Evolutionary conservation across 805 yeast species (phyloP).

Genomic region (Candida tammaniensis): DNA sequence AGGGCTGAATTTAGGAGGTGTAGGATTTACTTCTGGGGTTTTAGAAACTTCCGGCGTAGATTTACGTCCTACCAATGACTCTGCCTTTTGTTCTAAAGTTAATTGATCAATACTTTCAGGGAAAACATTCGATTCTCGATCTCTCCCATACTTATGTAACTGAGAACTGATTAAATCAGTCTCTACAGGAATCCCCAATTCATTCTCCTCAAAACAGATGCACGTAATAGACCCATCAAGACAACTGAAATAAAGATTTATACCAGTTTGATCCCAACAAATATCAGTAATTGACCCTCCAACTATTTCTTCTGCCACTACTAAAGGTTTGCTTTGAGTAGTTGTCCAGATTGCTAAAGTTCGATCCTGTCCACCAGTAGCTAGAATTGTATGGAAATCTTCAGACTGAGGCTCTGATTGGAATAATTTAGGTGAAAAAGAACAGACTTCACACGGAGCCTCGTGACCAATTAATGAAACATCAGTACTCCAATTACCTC

Average conservation of each 20-base stretch:
- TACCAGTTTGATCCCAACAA: slow-evolving; percentile 85
- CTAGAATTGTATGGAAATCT: slow-evolving; percentile 68
- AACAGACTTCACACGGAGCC: slow-evolving; percentile 78
- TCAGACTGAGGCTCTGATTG: slow-evolving; percentile 22
- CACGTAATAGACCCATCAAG: slow-evolving; percentile 80
- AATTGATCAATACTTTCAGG: slow-evolving; percentile 87
- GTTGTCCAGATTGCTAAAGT: slow-evolving; percentile 89
- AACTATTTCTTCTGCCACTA: slow-evolving; percentile 74
- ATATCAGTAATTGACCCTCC: slow-evolving; percentile 82
- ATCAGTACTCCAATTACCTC: slow-evolving; percentile 80
- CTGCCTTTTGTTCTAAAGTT: slow-evolving; percentile 63
- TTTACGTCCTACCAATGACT: no score
- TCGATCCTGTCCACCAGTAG: slow-evolving; percentile 95
- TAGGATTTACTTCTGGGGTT: background rate
- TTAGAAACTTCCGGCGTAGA: background rate
- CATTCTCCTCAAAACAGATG: slow-evolving; percentile 59
- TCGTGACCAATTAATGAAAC: slow-evolving; percentile 79
- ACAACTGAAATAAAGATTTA: slow-evolving; percentile 68
- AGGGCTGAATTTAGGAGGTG: slow-evolving; percentile 4
- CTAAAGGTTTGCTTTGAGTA: slow-evolving; percentile 66
- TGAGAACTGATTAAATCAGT: slow-evolving; percentile 64
- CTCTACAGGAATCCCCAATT: slow-evolving; percentile 63
- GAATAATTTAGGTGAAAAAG: slow-evolving; percentile 70
- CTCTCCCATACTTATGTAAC: slow-evolving; percentile 82
- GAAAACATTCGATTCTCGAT: slow-evolving; percentile 75